Evolutionary conservation across 2,329 filamentous ascomycete genomes (phyloP), one percentile per base, ranked within the genome.

Genomic region (Scedosporium aurantiacum): DNA sequence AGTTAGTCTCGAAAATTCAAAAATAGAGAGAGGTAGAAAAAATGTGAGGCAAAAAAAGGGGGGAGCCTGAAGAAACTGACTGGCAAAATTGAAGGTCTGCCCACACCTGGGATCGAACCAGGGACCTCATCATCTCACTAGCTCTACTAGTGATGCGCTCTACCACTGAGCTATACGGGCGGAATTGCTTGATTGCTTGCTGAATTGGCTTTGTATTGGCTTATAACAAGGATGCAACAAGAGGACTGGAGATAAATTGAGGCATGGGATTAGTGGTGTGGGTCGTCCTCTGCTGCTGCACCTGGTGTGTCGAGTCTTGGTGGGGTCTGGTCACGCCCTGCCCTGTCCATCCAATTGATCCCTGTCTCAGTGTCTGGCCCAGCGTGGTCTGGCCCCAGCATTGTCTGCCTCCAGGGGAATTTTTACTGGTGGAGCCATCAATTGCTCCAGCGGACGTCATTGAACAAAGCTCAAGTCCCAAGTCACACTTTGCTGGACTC

Each of bases 81-180:
- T 12, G 32, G 32, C 32, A 54, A 54, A 54, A 27, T 27, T 18
- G 8, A 21, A 47, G 8, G n/a, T 6, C 18, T 54, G 50, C 50
- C 50, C 50, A 54, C 50, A 54, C 50, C 50, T 54, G 50, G 50
- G 50, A 54, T 54, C 50, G 50, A 54, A 54, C 50, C 50, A 27
- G 50, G 50, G 50, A 54, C 50, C 50, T 54, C 50, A 54, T 54
- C 50, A 54, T 54, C 23, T 23, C 50, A 54, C 50, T 54, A 54
- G 50, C 50, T 54, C 18, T 54, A 54, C 50, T 54, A 54, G 50
- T 54, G 50, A 54, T 54, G 50, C 50, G 50, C 50, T 54, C 50
- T 54, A 54, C 50, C 50, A 54, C 50, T 54, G 50, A 54, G 50
- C 50, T 54, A 54, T 54, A 54, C 50, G 50, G 50, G 50, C 50